These are phyloP conservation scores for Pleurotus salmoneostramineus DNA, from an alignment of 768 basidiomycete species.

Conservation along the genomic window DNA sequence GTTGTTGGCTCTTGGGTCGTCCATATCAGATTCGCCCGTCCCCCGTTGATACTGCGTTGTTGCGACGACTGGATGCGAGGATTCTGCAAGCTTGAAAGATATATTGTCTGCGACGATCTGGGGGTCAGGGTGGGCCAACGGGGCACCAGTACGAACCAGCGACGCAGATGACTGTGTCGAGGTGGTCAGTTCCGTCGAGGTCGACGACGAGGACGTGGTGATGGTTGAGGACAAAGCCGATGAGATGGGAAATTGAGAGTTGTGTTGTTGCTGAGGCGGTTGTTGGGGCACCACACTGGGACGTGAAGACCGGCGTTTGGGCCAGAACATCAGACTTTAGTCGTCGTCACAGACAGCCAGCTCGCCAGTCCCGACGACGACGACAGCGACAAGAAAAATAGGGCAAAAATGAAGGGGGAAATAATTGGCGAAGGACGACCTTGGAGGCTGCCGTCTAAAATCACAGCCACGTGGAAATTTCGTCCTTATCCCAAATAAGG, in stretches of 20 bases:
- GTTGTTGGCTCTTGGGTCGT: background rate
- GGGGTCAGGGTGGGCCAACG: background rate
- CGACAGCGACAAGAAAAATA: constrained; percentile 9
- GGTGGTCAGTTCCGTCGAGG: background rate
- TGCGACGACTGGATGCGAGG: too few species aligned
- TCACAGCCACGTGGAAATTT: background rate
- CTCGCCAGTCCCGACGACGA: background rate
- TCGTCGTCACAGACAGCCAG: constrained; percentile 1
- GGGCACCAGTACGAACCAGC: background rate
- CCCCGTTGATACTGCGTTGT: background rate
- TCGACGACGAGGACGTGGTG: background rate
- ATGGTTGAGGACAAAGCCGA: constrained; percentile 7
- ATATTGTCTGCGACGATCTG: constrained; percentile 1
- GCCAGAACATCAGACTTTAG: constrained; percentile 16
- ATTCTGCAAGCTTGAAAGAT: background rate
- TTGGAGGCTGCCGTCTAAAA: background rate
- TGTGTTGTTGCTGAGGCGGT: constrained; percentile 10
- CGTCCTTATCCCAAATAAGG: background rate
- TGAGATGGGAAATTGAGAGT: constrained; percentile 9
- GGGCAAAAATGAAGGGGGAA: background rate
- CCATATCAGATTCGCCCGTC: background rate
- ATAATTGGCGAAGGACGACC: background rate
- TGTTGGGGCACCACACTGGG: constrained; percentile 12
- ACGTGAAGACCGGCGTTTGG: constrained; percentile 16
- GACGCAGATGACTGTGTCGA: background rate